phyloP scores from a whole-genome alignment of 2,329 filamentous ascomycete species.

The Colletotrichum destructivum region DNA sequence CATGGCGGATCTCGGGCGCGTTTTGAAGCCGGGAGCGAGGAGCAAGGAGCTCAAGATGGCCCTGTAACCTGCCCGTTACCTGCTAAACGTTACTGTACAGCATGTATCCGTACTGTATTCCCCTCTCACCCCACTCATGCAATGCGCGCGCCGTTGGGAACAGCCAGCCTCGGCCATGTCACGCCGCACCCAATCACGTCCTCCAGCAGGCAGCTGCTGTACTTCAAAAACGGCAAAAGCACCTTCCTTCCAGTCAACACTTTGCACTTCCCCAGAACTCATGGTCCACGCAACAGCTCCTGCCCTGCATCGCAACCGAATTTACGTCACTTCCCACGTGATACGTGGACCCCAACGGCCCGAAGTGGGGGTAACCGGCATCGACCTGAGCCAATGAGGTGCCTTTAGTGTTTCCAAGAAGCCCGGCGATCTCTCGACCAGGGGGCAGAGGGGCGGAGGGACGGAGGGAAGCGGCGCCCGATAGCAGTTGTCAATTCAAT shows the following conservation, averaged over 20 bases:
- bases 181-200: no score
- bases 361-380: background rate
- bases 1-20: constrained; percentile 6
- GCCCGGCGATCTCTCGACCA: constrained; percentile 20
- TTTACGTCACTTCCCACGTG: constrained; percentile 41
- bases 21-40: constrained; percentile 17
- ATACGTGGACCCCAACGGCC: background rate
- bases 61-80: background rate
- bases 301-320: no score
- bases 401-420: background rate
- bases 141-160: no score
- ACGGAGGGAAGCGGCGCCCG: no score
- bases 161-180: no score
- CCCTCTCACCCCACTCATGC: no score
- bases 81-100: no score
- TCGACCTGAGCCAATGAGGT: background rate
- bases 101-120: no score
- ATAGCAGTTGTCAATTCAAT: no score
- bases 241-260: constrained; percentile 11
- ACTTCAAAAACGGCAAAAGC: no score
- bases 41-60: constrained; percentile 22
- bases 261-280: constrained; percentile 15
- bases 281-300: no score
- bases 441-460: background rate
- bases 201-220: no score